Evolutionary conservation across 805 yeast genomes (phyloP).

Genomic region (Pichia rugopelliculosa): DNA sequence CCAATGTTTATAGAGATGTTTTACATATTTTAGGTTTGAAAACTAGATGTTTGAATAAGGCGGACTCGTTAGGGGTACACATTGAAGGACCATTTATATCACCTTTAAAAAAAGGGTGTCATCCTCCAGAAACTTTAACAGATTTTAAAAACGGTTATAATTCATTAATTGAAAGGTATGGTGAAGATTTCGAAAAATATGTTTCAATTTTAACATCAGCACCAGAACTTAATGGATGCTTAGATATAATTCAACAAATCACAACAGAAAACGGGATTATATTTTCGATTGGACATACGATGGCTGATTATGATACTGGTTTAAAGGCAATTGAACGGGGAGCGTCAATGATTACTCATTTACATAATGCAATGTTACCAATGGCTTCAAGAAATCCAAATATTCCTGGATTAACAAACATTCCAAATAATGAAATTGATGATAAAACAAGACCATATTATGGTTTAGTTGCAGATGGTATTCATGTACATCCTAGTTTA

Average conservation of each 20-base stretch:
- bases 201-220: constrained; percentile 39
- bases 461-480: constrained; percentile 52
- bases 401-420: constrained; percentile 40
- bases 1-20: constrained; percentile 40
- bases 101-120: constrained; percentile 42
- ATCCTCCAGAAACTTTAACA: constrained; percentile 16
- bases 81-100: constrained; percentile 54
- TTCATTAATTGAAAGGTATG: constrained; percentile 6
- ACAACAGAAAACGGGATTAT: constrained; percentile 25
- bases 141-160: constrained; percentile 1
- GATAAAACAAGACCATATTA: constrained; percentile 35
- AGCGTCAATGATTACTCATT: constrained; percentile 53
- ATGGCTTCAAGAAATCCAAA: constrained; percentile 56
- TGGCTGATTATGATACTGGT: constrained; percentile 28
- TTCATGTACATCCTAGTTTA: constrained; percentile 51
- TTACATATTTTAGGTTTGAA: constrained; percentile 35
- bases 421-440: constrained; percentile 6
- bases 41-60: constrained; percentile 26
- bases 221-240: constrained; percentile 41
- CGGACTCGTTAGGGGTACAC: constrained; percentile 51
- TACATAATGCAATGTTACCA: constrained; percentile 55
- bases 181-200: constrained; percentile 10
- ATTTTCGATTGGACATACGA: constrained; percentile 44
- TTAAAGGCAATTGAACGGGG: constrained; percentile 42
- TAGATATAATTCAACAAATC: constrained; percentile 33